These are phyloP conservation scores for Polyporus arcularius DNA, from an alignment of 768 basidiomycete genomes.

Conservation along the genomic window DNA sequence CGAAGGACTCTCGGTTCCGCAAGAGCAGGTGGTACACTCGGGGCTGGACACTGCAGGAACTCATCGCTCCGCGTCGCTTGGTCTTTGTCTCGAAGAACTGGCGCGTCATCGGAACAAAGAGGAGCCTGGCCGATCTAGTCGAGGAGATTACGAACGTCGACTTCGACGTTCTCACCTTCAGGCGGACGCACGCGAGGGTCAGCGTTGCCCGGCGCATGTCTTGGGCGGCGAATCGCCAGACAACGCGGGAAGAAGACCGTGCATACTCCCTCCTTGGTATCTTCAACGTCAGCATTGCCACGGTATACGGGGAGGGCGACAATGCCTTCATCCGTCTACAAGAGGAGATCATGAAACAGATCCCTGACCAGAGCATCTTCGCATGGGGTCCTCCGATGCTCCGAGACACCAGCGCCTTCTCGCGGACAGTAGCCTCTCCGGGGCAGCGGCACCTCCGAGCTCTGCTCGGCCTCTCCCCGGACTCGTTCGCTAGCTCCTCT, in stretches of 20 bases:
- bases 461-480: not conserved
- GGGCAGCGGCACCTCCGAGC: not conserved
- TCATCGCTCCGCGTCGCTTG: conserved; percentile 7
- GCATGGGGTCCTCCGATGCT: conserved; percentile 5
- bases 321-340: conserved; percentile 8
- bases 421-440: too few relatives aligned
- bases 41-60: conserved; percentile 15
- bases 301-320: conserved; percentile 4
- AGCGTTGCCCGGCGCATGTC: conserved; percentile 8
- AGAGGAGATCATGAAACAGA: conserved; percentile 5
- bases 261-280: conserved; percentile 14
- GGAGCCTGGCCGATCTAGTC: not conserved
- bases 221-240: conserved; percentile 6
- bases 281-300: conserved; percentile 1
- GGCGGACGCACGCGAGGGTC: not conserved
- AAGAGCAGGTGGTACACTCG: conserved; percentile 1
- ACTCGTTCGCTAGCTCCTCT: not conserved
- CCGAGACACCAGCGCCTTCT: too few relatives aligned
- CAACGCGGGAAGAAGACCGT: conserved; percentile 6
- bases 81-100: conserved; percentile 7
- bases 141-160: not conserved
- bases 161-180: not conserved
- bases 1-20: not conserved
- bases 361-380: conserved; percentile 1
- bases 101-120: conserved; percentile 1